Conservation (phyloP, 1,284 basidiomycete species). For the Acaromyces ingoldii region DNA sequence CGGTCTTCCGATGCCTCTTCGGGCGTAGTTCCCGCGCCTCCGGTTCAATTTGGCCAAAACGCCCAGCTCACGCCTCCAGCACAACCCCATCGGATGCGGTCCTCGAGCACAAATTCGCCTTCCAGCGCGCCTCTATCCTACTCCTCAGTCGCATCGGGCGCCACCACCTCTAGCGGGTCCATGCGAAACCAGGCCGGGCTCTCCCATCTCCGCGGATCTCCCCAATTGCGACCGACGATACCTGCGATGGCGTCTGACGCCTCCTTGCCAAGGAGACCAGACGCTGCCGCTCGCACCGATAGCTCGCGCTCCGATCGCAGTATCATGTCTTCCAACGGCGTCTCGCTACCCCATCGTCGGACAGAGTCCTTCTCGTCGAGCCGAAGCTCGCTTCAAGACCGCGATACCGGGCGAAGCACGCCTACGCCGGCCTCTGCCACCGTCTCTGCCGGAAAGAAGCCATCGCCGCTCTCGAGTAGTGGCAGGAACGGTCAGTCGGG, state of each 20-base stretch:
- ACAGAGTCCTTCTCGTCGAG: conserved; percentile 8
- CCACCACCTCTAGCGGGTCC: too few species aligned
- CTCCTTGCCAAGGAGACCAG: not conserved
- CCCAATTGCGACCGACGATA: conserved; percentile 11
- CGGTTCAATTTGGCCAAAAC: conserved; percentile 9
- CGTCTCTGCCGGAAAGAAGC: conserved; percentile 20
- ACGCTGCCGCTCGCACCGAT: not conserved
- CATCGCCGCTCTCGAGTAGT: conserved; percentile 42
- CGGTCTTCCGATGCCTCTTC: conserved; percentile 18
- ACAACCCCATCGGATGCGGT: conserved; percentile 16
- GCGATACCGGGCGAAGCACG: not conserved
- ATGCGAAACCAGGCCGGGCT: conserved; percentile 29
- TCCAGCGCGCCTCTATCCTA: conserved; percentile 5
- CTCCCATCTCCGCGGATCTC: conserved; percentile 20
- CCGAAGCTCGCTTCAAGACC: conserved; percentile 1
- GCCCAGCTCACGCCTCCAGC: too few species aligned
- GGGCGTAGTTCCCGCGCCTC: not conserved
- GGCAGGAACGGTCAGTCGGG: conserved; percentile 19
- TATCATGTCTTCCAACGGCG: too few species aligned
- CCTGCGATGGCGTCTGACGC: not conserved
- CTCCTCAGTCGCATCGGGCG: conserved; percentile 5
- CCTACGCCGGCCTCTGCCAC: not conserved
- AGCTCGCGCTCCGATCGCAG: not conserved
- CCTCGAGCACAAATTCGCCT: too few species aligned
- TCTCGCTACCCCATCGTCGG: not conserved